Evolutionary conservation across 2,329 filamentous ascomycete species (phyloP), one percentile per base, ranked within the genome.

Genomic region (Gnomoniopsis sp.): DNA sequence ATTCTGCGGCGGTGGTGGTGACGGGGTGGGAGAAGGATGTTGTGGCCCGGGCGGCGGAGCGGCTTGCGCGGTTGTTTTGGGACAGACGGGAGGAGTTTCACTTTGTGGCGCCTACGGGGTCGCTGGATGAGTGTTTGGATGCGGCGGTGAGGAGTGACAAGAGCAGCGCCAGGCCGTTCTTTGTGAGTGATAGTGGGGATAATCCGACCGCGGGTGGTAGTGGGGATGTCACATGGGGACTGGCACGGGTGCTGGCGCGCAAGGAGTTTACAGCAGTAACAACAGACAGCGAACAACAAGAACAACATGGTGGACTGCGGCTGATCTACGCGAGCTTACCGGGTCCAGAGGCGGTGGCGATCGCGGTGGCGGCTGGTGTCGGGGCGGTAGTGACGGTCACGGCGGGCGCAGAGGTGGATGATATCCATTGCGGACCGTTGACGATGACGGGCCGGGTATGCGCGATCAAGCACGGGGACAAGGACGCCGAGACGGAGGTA

Each of bases 241-340:
- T 83, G 6, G 73, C 73, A 0, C 69, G 74, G 51, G 65, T 83
- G 17, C 71, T 83, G 10, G 69, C 66, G 17, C 72, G 79, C 3
- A 68, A 75, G 0, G 79, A 82, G 62, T 78, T 82, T n/a, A n/a
- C n/a, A n/a, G n/a, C n/a, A n/a, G n/a, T n/a, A n/a, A n/a, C n/a
- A n/a, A n/a, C n/a, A n/a, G n/a, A n/a, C n/a, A n/a, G n/a, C n/a
- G n/a, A n/a, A n/a, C n/a, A n/a, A n/a, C 50, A 69, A 73, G 52
- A 55, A 69, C 0, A 54, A 66, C 64, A 71, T 0, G 74, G 74
- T 0, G 73, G n/a, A n/a, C n/a, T 73, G 0, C 73, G 63, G 0
- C 77, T 81, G 12, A 81, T 83, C 26, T 83, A 83, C 59, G 80
- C 80, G 1, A 82, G 79, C 51, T 70, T 83, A 0, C 80, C 80